Percentiles rank a stretch among this genome's conserved stretches.
phyloP scores from a whole-genome alignment of 2,329 filamentous ascomycete genomes.

The Diaporthe ampelina region DNA sequence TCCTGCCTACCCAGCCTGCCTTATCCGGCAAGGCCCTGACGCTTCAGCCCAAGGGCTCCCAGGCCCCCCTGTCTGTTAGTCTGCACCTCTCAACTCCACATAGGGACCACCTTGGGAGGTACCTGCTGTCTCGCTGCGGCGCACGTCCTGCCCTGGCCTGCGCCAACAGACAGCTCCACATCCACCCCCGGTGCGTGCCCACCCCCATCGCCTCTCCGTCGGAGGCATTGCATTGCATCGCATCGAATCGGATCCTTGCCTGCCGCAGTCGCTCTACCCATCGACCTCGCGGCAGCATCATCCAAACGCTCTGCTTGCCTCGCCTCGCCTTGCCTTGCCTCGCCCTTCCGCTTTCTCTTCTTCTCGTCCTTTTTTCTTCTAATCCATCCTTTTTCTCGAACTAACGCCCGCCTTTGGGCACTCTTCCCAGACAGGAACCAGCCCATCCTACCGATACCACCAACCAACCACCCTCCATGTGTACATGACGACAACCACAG shows the following conservation, averaged over 20 bases:
- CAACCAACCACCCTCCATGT: constrained; percentile 41
- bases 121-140: constrained; percentile 29
- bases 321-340: constrained; percentile 4
- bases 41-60: constrained; percentile 29
- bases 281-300: constrained; percentile 37
- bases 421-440: constrained; percentile 35
- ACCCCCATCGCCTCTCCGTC: constrained; percentile 37
- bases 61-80: constrained; percentile 38
- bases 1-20: constrained; percentile 27
- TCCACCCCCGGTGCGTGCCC: constrained; percentile 39
- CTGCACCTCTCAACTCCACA: constrained; percentile 30
- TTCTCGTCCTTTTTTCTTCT: constrained; percentile 5
- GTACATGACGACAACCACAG: constrained; percentile 51
- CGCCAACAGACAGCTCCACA: constrained; percentile 28
- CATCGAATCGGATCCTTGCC: constrained; percentile 41
- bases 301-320: constrained; percentile 33
- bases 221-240: constrained; percentile 33
- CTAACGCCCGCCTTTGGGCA: constrained; percentile 46
- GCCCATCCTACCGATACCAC: constrained; percentile 37
- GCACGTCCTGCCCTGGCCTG: constrained; percentile 28
- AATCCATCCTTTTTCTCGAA: constrained; percentile 2
- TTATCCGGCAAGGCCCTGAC: constrained; percentile 36
- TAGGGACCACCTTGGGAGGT: constrained; percentile 22
- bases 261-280: constrained; percentile 37
- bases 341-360: not conserved